These are phyloP conservation scores for Xylaria sp. DNA, from an alignment of 2,329 filamentous ascomycete species.

Conservation along the genomic window DNA sequence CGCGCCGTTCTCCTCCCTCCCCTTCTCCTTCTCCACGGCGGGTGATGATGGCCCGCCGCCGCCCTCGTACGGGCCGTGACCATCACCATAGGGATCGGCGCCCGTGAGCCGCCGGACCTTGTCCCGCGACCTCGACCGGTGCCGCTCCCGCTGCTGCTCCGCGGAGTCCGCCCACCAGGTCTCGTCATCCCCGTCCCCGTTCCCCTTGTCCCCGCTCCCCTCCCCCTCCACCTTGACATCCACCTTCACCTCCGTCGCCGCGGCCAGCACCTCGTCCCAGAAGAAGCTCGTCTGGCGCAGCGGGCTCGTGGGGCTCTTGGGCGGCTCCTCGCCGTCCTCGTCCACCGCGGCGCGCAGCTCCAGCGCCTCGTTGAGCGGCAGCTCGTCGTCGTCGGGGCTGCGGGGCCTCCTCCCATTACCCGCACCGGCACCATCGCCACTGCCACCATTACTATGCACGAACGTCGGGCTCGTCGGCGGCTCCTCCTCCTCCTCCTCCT, in stretches of 20 bases:
- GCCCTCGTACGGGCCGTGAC: too few relatives aligned
- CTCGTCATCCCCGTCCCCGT: slow-evolving; percentile 9
- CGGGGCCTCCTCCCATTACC: slow-evolving; percentile 28
- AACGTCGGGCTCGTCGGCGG: slow-evolving; percentile 21
- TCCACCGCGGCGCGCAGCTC: slow-evolving; percentile 3
- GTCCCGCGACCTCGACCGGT: slow-evolving; percentile 1
- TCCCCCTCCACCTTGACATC: neutral
- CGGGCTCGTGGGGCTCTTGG: slow-evolving; percentile 24
- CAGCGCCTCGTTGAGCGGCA: slow-evolving; percentile 22
- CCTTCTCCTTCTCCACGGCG: too few relatives aligned
- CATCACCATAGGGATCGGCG: neutral
- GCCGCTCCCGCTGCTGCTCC: slow-evolving; percentile 1
- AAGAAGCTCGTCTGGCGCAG: slow-evolving; percentile 25
- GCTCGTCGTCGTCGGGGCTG: slow-evolving; percentile 23
- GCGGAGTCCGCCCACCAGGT: slow-evolving; percentile 14
- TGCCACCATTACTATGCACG: slow-evolving; percentile 2
- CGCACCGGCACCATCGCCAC: slow-evolving; percentile 24
- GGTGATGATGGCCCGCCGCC: too few relatives aligned
- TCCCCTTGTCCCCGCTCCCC: too few relatives aligned
- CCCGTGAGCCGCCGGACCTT: neutral
- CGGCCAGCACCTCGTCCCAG: slow-evolving; percentile 22
- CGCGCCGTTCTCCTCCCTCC: slow-evolving; percentile 18
- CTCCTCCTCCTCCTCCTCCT: slow-evolving; percentile 20
- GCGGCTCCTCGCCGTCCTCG: slow-evolving; percentile 1
- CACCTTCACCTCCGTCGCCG: neutral